Percentiles rank a stretch among this genome's conserved stretches.
Conservation (phyloP, 495 filamentous ascomycete species). For the Penicillium bovifimosum region DNA sequence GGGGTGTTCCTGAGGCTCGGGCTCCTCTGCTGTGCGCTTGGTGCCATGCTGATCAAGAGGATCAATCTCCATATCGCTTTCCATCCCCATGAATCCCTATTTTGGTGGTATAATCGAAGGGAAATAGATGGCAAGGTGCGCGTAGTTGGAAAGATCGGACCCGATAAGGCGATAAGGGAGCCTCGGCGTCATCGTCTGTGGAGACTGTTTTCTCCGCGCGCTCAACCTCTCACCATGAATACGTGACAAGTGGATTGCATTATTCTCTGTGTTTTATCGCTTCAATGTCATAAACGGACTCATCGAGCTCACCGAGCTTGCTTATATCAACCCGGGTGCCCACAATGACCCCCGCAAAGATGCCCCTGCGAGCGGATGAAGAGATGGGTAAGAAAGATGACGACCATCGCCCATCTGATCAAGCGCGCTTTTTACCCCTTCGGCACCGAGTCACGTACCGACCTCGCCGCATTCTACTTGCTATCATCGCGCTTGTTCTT, state of each 20-base stretch:
- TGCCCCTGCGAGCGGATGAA: constrained; percentile 51
- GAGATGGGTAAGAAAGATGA: constrained; percentile 69
- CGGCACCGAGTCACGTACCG: constrained; percentile 33
- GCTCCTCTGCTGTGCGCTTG: constrained; percentile 58
- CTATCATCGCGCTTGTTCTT: constrained; percentile 35
- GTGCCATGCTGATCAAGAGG: constrained; percentile 45
- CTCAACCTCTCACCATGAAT: background rate
- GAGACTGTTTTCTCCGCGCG: background rate
- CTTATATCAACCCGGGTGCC: constrained; percentile 2
- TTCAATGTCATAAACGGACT: background rate
- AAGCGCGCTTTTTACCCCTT: constrained; percentile 21
- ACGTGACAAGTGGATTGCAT: background rate
- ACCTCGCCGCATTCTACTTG: constrained; percentile 40
- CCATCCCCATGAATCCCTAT: constrained; percentile 26
- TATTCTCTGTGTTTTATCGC: background rate
- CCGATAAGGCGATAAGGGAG: constrained; percentile 17
- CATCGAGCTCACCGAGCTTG: constrained; percentile 16
- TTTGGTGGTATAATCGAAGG: background rate
- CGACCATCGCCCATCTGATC: constrained; percentile 45
- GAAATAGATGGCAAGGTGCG: constrained; percentile 6
- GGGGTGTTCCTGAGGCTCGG: constrained; percentile 19
- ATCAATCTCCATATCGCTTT: constrained; percentile 44
- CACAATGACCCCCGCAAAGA: constrained; percentile 40
- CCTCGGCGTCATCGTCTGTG: constrained; percentile 9
- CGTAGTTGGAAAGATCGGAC: constrained; percentile 15